These are phyloP conservation scores for Auricularia heimuer DNA, from an alignment of 768 basidiomycete genomes.

Conservation along the genomic window DNA sequence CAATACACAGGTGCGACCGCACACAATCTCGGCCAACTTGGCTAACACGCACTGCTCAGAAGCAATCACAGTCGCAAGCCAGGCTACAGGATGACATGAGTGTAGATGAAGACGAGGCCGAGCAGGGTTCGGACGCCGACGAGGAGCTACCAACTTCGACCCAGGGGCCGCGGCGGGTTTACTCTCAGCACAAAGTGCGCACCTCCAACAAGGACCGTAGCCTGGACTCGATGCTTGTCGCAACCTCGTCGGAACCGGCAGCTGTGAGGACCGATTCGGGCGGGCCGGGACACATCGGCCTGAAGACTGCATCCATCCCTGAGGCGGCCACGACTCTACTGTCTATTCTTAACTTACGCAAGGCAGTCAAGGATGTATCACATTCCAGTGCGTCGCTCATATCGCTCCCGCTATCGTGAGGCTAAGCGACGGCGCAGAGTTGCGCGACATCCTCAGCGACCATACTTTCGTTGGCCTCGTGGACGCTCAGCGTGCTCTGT, in stretches of 20 bases:
- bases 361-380: constrained; percentile 44
- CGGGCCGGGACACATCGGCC: not conserved
- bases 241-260: constrained; percentile 9
- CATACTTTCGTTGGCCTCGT: constrained; percentile 92
- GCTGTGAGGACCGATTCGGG: not conserved
- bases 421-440: constrained; percentile 35
- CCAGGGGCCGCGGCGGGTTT: constrained; percentile 14
- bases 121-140: constrained; percentile 3
- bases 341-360: constrained; percentile 61
- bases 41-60: constrained; percentile 1
- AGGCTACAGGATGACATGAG: constrained; percentile 28
- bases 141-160: not conserved
- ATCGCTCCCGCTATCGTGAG: not conserved
- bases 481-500: constrained; percentile 60
- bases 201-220: constrained; percentile 83
- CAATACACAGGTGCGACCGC: not conserved
- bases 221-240: constrained; percentile 84
- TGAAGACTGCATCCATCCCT: constrained; percentile 30
- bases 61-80: constrained; percentile 28
- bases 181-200: constrained; percentile 85
- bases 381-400: constrained; percentile 50
- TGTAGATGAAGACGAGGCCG: constrained; percentile 21
- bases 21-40: not conserved
- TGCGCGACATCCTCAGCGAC: constrained; percentile 74
- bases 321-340: constrained; percentile 71